Conservation (phyloP, 768 basidiomycete genomes). For the Naematelia aurantialba region DNA sequence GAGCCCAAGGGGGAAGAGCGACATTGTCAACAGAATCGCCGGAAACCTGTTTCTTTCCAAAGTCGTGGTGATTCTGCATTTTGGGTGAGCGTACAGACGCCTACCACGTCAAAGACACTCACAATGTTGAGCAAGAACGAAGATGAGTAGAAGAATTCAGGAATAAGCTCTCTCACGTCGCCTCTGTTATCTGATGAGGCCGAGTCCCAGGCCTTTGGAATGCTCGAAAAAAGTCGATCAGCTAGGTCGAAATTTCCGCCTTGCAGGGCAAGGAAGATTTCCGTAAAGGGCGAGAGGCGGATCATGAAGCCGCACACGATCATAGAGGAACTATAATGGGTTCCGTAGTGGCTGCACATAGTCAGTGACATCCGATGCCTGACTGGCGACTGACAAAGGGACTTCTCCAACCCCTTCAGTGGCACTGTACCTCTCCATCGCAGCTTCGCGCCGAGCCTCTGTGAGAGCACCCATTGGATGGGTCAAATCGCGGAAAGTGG, state of each 20-base stretch:
- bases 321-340: constrained; percentile 95
- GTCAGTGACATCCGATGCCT: neutral
- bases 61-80: constrained; percentile 45
- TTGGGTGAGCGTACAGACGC: neutral
- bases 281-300: constrained; percentile 80
- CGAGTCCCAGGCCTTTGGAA: constrained; percentile 75
- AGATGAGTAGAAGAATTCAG: constrained; percentile 55
- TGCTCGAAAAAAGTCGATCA: constrained; percentile 53
- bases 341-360: constrained; percentile 54
- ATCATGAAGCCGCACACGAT: constrained; percentile 93
- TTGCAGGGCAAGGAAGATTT: constrained; percentile 88
- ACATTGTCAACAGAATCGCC: constrained; percentile 70
- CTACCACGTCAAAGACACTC: constrained; percentile 2
- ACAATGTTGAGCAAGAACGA: constrained; percentile 75
- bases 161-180: constrained; percentile 89
- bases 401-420: constrained; percentile 69
- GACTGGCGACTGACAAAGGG: constrained; percentile 58
- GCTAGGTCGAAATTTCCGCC: constrained; percentile 95
- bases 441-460: constrained; percentile 67
- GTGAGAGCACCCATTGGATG: constrained; percentile 90
- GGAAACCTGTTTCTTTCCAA: constrained; percentile 48
- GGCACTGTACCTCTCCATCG: constrained; percentile 68
- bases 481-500: constrained; percentile 59
- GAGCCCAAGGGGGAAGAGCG: constrained; percentile 85
- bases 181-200: constrained; percentile 81